These are phyloP conservation scores for Dunaliella sp. DNA, from an alignment of 139 green algal species.

Conservation along the genomic window DNA sequence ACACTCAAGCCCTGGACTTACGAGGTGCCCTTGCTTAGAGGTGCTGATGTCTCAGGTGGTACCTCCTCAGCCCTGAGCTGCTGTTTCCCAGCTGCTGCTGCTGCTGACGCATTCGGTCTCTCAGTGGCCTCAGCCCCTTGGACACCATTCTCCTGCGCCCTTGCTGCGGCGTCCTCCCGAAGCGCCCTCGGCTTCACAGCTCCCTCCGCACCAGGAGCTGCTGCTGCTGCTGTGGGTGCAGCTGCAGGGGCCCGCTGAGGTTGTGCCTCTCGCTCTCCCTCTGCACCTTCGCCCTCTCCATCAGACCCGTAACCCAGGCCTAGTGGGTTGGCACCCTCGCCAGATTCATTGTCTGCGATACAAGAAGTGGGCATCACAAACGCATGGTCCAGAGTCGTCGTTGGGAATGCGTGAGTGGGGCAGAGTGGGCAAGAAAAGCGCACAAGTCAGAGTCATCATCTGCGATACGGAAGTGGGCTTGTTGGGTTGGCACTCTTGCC, in stretches of 20 bases:
- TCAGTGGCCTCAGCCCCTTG: no score
- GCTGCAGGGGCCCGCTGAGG: neutral
- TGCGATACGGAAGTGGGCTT: no score
- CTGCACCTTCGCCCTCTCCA: slow-evolving; percentile 13
- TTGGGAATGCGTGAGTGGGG: no score
- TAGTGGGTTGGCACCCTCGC: slow-evolving; percentile 2
- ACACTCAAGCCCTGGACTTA: neutral
- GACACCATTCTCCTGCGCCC: no score
- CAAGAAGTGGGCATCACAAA: no score
- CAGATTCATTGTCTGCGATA: slow-evolving; percentile 32
- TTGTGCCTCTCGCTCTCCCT: neutral
- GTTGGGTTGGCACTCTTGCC: no score
- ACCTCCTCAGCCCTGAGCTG: neutral
- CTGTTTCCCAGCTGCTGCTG: neutral
- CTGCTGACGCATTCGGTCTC: no score
- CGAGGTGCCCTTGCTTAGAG: neutral
- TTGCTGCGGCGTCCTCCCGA: no score
- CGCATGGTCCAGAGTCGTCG: no score
- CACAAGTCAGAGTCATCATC: no score
- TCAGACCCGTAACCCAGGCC: neutral
- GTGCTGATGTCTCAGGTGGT: neutral
- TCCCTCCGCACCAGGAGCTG: neutral
- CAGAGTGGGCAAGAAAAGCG: no score
- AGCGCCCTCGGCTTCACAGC: no score
- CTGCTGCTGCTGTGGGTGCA: neutral